These are phyloP conservation scores for Stipa capillata DNA, from an alignment of 176 grass and related monocot species.

Conservation along the genomic window DNA sequence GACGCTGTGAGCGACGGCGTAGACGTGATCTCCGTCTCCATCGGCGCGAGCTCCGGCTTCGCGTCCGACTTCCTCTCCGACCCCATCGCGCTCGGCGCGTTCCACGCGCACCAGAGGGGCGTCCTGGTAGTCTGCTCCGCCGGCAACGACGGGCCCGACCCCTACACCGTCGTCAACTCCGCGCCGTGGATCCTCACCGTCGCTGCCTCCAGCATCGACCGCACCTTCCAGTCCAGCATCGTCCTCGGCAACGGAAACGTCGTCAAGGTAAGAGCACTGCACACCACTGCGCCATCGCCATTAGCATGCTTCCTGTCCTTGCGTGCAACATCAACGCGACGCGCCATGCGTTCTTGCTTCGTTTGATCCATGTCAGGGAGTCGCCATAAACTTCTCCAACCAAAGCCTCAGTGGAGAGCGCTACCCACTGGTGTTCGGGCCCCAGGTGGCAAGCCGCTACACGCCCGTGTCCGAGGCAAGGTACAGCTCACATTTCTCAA, in stretches of 20 bases:
- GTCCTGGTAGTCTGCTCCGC: conserved; percentile 87
- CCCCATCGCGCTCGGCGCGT: conserved; percentile 78
- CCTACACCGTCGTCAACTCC: conserved; percentile 78
- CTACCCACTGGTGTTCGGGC: conserved; percentile 56
- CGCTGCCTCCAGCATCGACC: conserved; percentile 81
- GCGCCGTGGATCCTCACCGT: conserved; percentile 93
- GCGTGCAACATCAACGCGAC: not conserved
- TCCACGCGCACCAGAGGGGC: conserved; percentile 80
- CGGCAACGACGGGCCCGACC: conserved; percentile 88
- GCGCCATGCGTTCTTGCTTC: not conserved
- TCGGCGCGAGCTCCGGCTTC: conserved; percentile 83
- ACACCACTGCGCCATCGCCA: not conserved
- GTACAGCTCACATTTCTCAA: conserved; percentile 3
- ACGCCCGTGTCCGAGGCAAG: conserved; percentile 78
- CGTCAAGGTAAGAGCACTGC: conserved; percentile 53
- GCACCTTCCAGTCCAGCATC: conserved; percentile 67
- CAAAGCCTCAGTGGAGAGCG: conserved; percentile 33
- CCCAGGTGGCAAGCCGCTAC: conserved; percentile 40
- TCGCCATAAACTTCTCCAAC: conserved; percentile 84
- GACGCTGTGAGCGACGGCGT: conserved; percentile 88
- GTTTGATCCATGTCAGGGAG: conserved; percentile 34
- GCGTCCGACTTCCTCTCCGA: conserved; percentile 75
- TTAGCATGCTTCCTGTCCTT: not conserved
- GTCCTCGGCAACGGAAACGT: conserved; percentile 62
- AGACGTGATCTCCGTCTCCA: conserved; percentile 85